A percentile compares a stretch with the other conserved stretches of the same genome.
phyloP scores from a whole-genome alignment of 495 filamentous ascomycete genomes.

The Talaromyces proteolyticus region DNA sequence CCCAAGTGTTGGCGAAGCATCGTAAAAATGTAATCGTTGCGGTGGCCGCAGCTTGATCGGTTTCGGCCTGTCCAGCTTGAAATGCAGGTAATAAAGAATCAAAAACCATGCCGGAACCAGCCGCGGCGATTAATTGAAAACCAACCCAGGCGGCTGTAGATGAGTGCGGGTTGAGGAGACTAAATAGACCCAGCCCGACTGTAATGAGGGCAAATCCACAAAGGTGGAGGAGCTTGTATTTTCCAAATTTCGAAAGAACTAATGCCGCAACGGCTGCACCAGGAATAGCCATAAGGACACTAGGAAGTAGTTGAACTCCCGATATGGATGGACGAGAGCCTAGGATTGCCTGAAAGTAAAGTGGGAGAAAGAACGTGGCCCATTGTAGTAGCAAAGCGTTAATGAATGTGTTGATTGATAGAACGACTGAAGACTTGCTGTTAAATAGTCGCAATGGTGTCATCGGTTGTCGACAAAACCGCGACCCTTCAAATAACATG shows the following conservation, averaged over 20 bases:
- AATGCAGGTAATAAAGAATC: conserved; percentile 27
- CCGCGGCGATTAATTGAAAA: conserved; percentile 19
- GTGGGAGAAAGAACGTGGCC: conserved; percentile 37
- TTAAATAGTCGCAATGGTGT: conserved; percentile 11
- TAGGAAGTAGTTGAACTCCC: conserved; percentile 33
- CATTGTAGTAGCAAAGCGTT: conserved; percentile 16
- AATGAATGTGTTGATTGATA: conserved; percentile 16
- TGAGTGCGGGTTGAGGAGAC: conserved; percentile 19
- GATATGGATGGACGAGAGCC: conserved; percentile 19
- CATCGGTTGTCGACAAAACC: conserved; percentile 6
- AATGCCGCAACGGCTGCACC: conserved; percentile 21
- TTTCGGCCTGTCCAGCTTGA: conserved; percentile 25
- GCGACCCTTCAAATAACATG: conserved; percentile 39
- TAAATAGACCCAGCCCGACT: conserved; percentile 37
- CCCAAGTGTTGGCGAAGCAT: conserved; percentile 42
- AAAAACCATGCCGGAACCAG: conserved; percentile 25
- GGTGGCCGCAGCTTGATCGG: conserved; percentile 32
- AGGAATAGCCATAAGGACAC: conserved; percentile 20
- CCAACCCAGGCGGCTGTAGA: conserved; percentile 16
- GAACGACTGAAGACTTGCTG: conserved; percentile 11
- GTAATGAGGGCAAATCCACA: conserved; percentile 29
- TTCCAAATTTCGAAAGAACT: conserved; percentile 31
- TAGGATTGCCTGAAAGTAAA: conserved; percentile 41
- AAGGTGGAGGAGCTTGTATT: conserved; percentile 37
- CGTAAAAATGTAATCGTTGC: conserved; percentile 39